Base-by-base conservation (phyloP, 164 flowering plant species). In the Nelumbo lutea region DNA sequence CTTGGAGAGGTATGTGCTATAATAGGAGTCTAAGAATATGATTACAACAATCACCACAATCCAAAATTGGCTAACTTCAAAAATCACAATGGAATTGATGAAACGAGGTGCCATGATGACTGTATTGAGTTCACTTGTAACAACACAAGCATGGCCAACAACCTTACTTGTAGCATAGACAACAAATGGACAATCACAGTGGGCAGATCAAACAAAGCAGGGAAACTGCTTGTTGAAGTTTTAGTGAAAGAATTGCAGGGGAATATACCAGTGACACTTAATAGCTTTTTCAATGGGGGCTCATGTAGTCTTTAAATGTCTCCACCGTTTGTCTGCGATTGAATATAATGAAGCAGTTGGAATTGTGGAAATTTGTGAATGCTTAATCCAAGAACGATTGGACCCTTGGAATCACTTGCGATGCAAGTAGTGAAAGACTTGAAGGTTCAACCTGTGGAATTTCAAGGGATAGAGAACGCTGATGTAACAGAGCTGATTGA, bases 31-130 rank as follows among this genome's bases (percentile, higher is more conserved):
- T 11, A 84, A 90, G 84, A 78, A 93, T 83, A 80, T 96, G 78
- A 85, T 90, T 83, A 90, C 98, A 51, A 95, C 88, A 61, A 93
- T 97, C 90, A 90, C 97, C 72, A 96, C 97, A 61, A 93, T 96
- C 72, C 99, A 93, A 83, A 98, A 96, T 70, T 96, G 95, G 95
- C 81, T 96, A 65, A 88, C 97, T 71, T 90, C 97, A 87, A 89
- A 82, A 59, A 39, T 96, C 68, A 88, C 98, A 13, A 51, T 84
- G 89, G 89, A 78, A 75, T 70, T 96, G 81, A 96, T 96, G 99
- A 93, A 77, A 76, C 98, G 83, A 80, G 98, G 99, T 68, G 99
- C 98, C 63, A 91, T 91, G 99, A 52, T 93, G 88, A 96, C 99
- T 77, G 98, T 96, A 14, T 73, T 96, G 79, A 79, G 89, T 84